Evolutionary conservation across 148 eudicot genomes (phyloP), one percentile per base, ranked within the genome.

Genomic region (Amaranthus palmeri): DNA sequence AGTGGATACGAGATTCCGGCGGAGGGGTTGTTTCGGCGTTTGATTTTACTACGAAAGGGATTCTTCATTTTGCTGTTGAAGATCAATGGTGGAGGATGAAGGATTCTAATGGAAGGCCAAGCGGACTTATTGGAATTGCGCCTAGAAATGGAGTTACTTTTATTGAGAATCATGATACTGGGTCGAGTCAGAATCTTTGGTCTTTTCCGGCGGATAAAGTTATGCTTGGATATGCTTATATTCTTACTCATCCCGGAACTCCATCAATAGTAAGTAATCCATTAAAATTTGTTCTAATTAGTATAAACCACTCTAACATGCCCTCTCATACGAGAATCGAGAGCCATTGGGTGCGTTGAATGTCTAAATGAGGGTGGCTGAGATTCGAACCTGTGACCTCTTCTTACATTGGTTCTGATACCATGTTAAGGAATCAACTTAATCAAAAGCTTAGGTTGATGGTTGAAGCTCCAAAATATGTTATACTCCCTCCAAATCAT

Each of bases 31-130:
- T 82, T 0, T 81, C 93, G 14, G 68, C 74, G 0, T 91, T 91
- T 70, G 91, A 88, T 79, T 86, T 87, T 54, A 85, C 93, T 0
- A 84, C 87, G 0, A 91, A 87, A 72, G 90, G 88, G 13, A 76
- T 88, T 52, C 89, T 88, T 58, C 88, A 86, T 8, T 85, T 75
- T 50, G 91, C 90, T 13, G 93, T 88, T 8, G 49, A 78, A 7
- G 89, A 86, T 0, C 83, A 85, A 59, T 77, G 83, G 76, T 85
- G 88, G 85, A 87, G 90, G 61, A 64, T 87, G 87, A 91, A 81
- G 70, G 93, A 88, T 48, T 58, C 81, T 3, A 76, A 72, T 42
- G 87, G 87, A 5, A 61, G 49, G 10, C 74, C 79, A 2, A 76
- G 54, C 12, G 96, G 96, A 4, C 42, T 88, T 78, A 87, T 91